Conservation (phyloP, 2,329 filamentous ascomycete genomes). For the Trichoderma koningii region DNA sequence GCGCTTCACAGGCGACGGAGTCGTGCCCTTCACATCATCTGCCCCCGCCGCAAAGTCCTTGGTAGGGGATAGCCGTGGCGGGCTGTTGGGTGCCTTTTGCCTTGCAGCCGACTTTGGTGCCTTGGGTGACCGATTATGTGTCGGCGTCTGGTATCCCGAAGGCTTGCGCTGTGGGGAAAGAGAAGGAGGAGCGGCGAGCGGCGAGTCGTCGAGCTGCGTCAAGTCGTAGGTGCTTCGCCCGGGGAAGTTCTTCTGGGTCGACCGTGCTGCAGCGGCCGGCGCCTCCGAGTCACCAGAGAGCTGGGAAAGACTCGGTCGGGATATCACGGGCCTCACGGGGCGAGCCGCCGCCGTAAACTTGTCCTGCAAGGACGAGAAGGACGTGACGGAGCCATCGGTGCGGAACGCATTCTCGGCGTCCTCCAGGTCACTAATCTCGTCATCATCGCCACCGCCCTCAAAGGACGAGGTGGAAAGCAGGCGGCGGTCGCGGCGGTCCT, state of each 20-base stretch:
- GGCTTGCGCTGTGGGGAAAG: slow-evolving; percentile 3
- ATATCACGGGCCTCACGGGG: slow-evolving; percentile 37
- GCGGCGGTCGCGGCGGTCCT: slow-evolving; percentile 26
- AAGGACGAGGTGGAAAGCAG: slow-evolving; percentile 22
- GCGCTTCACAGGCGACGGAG: slow-evolving; percentile 59
- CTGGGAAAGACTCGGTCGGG: slow-evolving; percentile 25
- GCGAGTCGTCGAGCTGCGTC: slow-evolving; percentile 26
- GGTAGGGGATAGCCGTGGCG: slow-evolving; percentile 42
- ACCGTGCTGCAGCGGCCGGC: neutral
- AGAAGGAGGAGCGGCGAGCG: slow-evolving; percentile 15
- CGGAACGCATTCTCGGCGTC: slow-evolving; percentile 42
- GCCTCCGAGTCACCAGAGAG: slow-evolving; percentile 6
- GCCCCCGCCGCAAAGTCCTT: slow-evolving; percentile 48
- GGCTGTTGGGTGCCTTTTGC: neutral
- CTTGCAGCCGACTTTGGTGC: neutral
- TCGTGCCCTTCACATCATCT: slow-evolving; percentile 48
- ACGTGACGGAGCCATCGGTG: slow-evolving; percentile 32
- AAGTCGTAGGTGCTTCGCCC: slow-evolving; percentile 27
- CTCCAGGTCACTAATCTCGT: slow-evolving; percentile 56
- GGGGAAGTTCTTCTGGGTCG: slow-evolving; percentile 25
- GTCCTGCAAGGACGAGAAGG: slow-evolving; percentile 33
- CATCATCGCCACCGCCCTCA: slow-evolving; percentile 31
- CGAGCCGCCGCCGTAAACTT: slow-evolving; percentile 29
- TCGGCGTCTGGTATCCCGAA: neutral
- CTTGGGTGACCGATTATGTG: slow-evolving; percentile 4